phyloP scores from a whole-genome alignment of 306 rosid species.

The Cicer arietinum region DNA sequence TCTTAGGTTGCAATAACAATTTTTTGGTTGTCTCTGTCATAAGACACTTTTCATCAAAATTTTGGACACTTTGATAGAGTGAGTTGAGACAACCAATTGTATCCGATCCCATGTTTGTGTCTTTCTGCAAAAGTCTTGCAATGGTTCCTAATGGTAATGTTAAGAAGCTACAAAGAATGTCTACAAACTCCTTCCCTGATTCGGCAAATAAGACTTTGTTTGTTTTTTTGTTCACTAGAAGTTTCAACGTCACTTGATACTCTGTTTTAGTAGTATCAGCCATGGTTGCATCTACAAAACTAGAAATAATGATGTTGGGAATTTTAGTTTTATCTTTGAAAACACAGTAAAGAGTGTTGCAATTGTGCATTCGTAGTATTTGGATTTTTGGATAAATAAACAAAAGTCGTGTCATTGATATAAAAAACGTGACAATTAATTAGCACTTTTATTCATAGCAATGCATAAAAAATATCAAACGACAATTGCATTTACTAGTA shows the following conservation, averaged over 20 bases:
- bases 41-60: neutral
- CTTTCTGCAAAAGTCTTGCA: neutral
- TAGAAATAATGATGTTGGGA: neutral
- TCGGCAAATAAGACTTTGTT: slow-evolving; percentile 8
- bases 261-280: neutral
- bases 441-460: neutral
- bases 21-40: neutral
- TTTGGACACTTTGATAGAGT: neutral
- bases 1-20: neutral
- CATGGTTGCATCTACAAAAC: neutral
- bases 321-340: neutral
- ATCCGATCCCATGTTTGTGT: neutral
- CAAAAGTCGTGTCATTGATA: no score
- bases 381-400: no score
- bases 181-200: neutral
- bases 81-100: neutral
- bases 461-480: neutral
- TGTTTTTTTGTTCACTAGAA: neutral
- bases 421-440: no score
- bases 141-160: neutral
- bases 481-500: neutral
- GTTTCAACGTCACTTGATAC: neutral
- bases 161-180: neutral
- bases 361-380: no score
- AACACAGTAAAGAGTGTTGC: no score